Evolutionary conservation across 768 basidiomycete genomes (phyloP), one percentile per base, ranked within the genome.

Genomic region (Daedaleopsis nitida): DNA sequence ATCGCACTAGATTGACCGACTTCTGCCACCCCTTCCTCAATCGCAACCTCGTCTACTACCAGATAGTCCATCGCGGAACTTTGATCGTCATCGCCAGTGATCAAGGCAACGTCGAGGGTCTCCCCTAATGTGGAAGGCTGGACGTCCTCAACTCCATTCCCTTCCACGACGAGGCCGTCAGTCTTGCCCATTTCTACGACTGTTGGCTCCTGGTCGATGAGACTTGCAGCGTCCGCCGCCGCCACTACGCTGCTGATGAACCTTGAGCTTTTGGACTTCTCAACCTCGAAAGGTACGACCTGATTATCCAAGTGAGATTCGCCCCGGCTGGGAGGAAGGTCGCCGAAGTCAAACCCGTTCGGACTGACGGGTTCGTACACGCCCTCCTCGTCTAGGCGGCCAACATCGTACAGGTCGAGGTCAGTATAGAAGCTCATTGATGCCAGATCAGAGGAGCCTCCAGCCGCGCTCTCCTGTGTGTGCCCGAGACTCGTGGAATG

Each of bases 1-100:
- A 7, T 6, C 27, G 17, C 19, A 16, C 14, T 42, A 8, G 4
- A 19, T 55, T 21, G 21, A 67, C 74, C 50, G 61, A 79, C 78
- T 72, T 68, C 72, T 13, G 71, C 74, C 17, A 57, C 66, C 19
- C 72, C 64, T 14, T 67, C 74, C 45, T 77, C 75, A 1, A 66
- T 67, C 23, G 53, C 62, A 5, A 68, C 70, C 34, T 77, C 79
- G 58, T 78, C 76, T 12, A 78, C 76, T 12, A 78, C 69, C 44
- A 62, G 56, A 60, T 73, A 73, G 3, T 70, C 66, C 9, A 55
- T 4, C 0, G n/a, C 16, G 12, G 39, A 42, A 3, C 21, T 27
- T 10, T 42, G 44, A 1, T 42, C 37, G n/a, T 52, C 55, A n/a
- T 35, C 43, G 4, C 16, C 47, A 23, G 21, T 27, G 1, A 57